Percentiles rank a stretch among this genome's conserved stretches.
Evolutionary conservation across 768 basidiomycete genomes (phyloP).

Genomic region (Mycena epipterygia): DNA sequence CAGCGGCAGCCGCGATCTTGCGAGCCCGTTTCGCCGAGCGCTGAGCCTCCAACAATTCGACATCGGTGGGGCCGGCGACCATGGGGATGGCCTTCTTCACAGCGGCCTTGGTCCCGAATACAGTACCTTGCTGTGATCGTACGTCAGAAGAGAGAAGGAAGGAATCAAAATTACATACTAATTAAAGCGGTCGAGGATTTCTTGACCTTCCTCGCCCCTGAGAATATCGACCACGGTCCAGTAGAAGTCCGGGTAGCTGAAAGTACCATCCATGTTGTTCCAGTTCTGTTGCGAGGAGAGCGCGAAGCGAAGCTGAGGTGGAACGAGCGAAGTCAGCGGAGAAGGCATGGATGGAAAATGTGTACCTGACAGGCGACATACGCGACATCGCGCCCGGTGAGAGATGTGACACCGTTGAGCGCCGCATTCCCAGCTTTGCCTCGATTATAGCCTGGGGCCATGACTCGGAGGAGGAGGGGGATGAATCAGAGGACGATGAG

Average conservation of each 20-base stretch:
- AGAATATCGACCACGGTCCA: slow-evolving; percentile 9
- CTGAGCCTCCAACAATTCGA: not conserved
- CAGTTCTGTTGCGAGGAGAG: not conserved
- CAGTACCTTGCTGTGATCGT: not conserved
- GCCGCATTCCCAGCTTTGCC: slow-evolving; percentile 14
- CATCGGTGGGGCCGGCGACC: not conserved
- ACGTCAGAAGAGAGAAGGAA: no score
- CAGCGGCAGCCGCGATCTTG: not conserved
- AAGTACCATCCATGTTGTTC: not conserved
- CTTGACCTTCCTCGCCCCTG: slow-evolving; percentile 10
- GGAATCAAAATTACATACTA: not conserved
- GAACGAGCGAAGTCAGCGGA: not conserved
- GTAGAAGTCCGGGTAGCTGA: slow-evolving; percentile 2
- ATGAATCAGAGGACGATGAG: no score
- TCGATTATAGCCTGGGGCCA: not conserved
- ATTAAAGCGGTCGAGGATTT: slow-evolving; percentile 12
- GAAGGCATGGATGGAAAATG: not conserved
- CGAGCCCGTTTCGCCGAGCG: not conserved
- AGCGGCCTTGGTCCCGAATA: not conserved
- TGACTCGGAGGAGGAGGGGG: not conserved
- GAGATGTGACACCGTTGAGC: slow-evolving; percentile 1
- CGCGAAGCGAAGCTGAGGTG: not conserved
- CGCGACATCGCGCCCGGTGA: slow-evolving; percentile 4
- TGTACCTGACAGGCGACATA: slow-evolving; percentile 5
- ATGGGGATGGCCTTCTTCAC: not conserved